These are phyloP conservation scores for Beauveria bassiana DNA, from an alignment of 2,329 filamentous ascomycete genomes.

Conservation along the genomic window DNA sequence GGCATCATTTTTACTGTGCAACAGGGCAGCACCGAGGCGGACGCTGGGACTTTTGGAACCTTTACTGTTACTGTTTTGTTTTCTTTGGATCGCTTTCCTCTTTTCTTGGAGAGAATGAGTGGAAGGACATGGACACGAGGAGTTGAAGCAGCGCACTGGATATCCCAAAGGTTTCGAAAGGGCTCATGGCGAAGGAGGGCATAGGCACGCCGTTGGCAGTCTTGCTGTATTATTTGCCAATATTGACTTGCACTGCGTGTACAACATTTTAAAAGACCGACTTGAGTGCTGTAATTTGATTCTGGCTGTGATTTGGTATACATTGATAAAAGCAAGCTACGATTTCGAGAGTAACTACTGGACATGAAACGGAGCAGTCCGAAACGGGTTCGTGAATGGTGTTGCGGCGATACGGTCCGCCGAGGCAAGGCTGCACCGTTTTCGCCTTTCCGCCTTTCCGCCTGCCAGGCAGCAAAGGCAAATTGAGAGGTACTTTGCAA, in stretches of 20 bases:
- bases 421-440: neutral
- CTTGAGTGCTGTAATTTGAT: neutral
- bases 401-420: neutral
- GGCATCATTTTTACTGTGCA: neutral
- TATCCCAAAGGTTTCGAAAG: conserved; percentile 7
- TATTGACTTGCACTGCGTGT: conserved; percentile 2
- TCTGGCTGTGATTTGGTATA: neutral
- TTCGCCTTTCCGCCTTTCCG: neutral
- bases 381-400: too few relatives aligned
- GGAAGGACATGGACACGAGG: neutral
- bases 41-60: conserved; percentile 4
- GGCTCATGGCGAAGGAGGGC: neutral
- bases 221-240: conserved; percentile 5
- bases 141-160: conserved; percentile 4
- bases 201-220: neutral
- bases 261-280: neutral
- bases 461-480: neutral
- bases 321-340: neutral
- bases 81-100: neutral
- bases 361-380: too few relatives aligned
- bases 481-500: neutral
- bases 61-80: neutral
- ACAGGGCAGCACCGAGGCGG: neutral
- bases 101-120: neutral
- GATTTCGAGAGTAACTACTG: too few relatives aligned